Conservation (phyloP, 495 filamentous ascomycete genomes). For the Neurospora tetraspora region DNA sequence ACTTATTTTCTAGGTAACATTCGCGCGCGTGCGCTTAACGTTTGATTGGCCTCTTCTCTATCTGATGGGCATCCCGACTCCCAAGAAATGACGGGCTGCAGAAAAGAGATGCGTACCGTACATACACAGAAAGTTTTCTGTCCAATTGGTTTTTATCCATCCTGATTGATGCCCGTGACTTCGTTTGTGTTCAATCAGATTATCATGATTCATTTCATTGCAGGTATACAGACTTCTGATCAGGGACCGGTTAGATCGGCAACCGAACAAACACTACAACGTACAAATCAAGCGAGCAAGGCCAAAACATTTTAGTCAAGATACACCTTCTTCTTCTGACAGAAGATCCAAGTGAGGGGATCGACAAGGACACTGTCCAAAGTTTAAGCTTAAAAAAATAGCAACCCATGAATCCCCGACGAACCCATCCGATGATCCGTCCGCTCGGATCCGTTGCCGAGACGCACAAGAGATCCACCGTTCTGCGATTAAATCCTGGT, state of each 20-base stretch:
- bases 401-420: neutral
- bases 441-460: neutral
- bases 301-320: neutral
- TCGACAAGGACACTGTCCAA: neutral
- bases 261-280: neutral
- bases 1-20: neutral
- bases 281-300: neutral
- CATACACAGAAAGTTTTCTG: neutral
- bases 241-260: neutral
- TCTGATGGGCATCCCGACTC: no score
- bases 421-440: neutral
- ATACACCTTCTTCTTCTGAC: neutral
- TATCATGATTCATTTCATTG: no score
- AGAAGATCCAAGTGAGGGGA: neutral
- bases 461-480: neutral
- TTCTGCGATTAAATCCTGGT: neutral
- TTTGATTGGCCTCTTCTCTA: neutral
- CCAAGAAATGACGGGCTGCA: no score
- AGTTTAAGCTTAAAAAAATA: neutral
- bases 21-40: neutral
- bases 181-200: neutral
- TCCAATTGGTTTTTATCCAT: neutral
- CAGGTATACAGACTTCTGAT: neutral
- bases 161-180: neutral
- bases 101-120: neutral